Percentiles rank a stretch among this genome's conserved stretches.
Evolutionary conservation across 257 asterid species (phyloP).

Genomic region (Petrea volubilis): DNA sequence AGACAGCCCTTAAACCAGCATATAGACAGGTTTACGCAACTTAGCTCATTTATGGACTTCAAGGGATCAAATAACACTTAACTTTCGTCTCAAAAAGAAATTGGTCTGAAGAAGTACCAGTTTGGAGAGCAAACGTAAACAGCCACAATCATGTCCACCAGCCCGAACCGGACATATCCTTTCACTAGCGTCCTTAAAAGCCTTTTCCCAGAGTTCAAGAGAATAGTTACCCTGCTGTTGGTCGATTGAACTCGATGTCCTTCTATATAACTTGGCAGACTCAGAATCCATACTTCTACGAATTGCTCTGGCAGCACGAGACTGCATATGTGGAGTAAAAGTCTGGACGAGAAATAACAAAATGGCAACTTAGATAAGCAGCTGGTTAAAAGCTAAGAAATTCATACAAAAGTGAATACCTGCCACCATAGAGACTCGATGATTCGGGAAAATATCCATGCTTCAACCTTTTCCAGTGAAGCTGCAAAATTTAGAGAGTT

Average conservation of each 20-base stretch:
- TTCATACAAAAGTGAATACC: constrained; percentile 33
- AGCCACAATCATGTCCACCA: constrained; percentile 82
- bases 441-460: constrained; percentile 71
- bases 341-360: constrained; percentile 40
- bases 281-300: constrained; percentile 35
- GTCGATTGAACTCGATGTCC: constrained; percentile 46
- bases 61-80: background rate
- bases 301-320: constrained; percentile 55
- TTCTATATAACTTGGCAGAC: constrained; percentile 32
- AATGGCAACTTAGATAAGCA: background rate
- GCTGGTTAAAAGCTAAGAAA: constrained; percentile 9
- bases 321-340: constrained; percentile 84
- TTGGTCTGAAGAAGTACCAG: constrained; percentile 47
- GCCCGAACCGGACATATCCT: constrained; percentile 91
- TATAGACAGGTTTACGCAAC: background rate
- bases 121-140: constrained; percentile 71
- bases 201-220: constrained; percentile 79
- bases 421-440: constrained; percentile 88
- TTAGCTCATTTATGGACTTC: background rate
- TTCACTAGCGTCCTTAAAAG: constrained; percentile 80
- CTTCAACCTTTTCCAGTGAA: constrained; percentile 68
- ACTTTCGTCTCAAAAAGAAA: background rate
- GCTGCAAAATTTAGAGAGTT: constrained; percentile 47
- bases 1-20: no score
- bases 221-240: constrained; percentile 55